A percentile compares a stretch with the other conserved stretches of the same genome.
phyloP scores from a whole-genome alignment of 2,329 filamentous ascomycete genomes.

The Pleurostoma richardsiae region DNA sequence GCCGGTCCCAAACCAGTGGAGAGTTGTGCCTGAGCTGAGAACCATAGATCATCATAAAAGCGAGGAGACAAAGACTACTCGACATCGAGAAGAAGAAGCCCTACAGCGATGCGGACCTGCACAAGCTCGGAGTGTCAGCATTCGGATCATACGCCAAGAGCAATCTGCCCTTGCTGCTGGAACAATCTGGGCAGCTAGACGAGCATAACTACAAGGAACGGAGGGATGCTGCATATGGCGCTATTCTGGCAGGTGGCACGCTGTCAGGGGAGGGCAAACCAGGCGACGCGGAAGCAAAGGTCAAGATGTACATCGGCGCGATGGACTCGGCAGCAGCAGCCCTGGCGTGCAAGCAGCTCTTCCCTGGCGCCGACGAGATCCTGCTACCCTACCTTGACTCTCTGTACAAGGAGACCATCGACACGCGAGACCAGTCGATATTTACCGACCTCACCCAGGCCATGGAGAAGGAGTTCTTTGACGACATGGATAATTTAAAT shows the following conservation, averaged over 20 bases:
- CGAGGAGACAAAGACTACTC: conserved; percentile 75
- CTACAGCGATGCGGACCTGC: conserved; percentile 40
- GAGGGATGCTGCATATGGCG: conserved; percentile 44
- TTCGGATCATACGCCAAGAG: conserved; percentile 51
- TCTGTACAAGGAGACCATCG: conserved; percentile 56
- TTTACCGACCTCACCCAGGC: conserved; percentile 82
- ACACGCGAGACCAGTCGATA: conserved; percentile 61
- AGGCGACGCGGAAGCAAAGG: conserved; percentile 76
- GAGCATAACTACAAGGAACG: conserved; percentile 43
- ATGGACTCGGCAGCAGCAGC: conserved; percentile 46
- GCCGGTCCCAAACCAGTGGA: too few relatives aligned
- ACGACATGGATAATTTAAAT: conserved; percentile 83
- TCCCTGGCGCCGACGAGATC: conserved; percentile 55
- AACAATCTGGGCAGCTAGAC: conserved; percentile 33
- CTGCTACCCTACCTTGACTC: conserved; percentile 79
- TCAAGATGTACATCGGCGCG: conserved; percentile 81
- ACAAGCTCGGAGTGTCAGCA: conserved; percentile 43
- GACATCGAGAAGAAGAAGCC: conserved; percentile 71
- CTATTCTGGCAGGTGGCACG: conserved; percentile 49
- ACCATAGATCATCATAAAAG: conserved; percentile 45
- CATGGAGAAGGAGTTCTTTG: conserved; percentile 83
- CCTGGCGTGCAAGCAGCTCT: conserved; percentile 28
- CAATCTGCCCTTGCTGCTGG: conserved; percentile 48
- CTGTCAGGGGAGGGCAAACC: conserved; percentile 54
- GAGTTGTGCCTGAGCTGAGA: too few relatives aligned